phyloP scores from a whole-genome alignment of 805 yeast genomes.

The Nakazawaea siamensis region DNA sequence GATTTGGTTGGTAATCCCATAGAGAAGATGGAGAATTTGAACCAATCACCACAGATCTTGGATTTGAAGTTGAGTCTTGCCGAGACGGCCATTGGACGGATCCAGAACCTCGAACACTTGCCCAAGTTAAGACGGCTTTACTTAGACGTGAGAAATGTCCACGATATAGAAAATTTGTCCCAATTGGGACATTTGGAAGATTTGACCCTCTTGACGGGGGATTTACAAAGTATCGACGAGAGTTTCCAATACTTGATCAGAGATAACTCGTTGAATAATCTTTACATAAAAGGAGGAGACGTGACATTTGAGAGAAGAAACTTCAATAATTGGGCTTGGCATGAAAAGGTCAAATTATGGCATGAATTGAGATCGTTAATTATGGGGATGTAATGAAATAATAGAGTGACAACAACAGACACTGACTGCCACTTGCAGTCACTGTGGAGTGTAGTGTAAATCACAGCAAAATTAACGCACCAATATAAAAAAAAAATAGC shows the following conservation, averaged over 20 bases:
- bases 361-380: background rate
- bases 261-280: conserved; percentile 3
- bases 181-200: background rate
- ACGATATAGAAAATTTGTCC: conserved; percentile 2
- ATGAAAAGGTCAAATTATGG: conserved; percentile 1
- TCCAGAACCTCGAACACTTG: conserved; percentile 4
- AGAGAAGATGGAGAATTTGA: conserved; percentile 1
- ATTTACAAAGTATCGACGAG: background rate
- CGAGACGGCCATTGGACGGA: background rate
- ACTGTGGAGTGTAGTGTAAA: no score
- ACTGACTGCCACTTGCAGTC: no score
- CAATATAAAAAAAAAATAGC: no score
- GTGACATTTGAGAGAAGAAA: background rate
- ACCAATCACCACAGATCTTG: conserved; percentile 3
- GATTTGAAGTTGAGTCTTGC: background rate
- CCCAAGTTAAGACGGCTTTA: background rate
- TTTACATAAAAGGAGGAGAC: background rate
- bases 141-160: background rate
- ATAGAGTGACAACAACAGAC: no score
- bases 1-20: background rate
- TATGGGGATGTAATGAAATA: no score
- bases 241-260: conserved; percentile 3
- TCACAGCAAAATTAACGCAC: no score
- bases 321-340: background rate
- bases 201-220: background rate